Base-by-base conservation (phyloP, 148 eudicot genomes). In the Rhododendron williamsianum region DNA sequence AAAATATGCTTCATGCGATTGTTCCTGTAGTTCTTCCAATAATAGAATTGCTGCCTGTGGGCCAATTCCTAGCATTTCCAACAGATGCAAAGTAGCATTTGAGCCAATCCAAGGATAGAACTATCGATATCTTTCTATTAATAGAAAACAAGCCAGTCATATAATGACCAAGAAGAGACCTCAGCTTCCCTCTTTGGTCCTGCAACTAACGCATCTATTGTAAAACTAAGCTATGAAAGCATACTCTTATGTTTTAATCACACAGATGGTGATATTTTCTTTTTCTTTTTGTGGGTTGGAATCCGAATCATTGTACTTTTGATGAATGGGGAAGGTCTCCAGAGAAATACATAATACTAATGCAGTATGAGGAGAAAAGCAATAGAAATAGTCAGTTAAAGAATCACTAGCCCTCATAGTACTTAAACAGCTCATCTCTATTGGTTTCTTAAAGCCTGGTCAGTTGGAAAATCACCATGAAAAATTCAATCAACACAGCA, bases 21-120 rank as follows among this genome's bases (percentile, higher is more conserved):
- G 87, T 94, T 97, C 88, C 98, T 91, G 83, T 97, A 94, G 89
- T 91, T 97, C 91, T 97, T 97, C 98, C 98, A 97, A 86, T 91
- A 93, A 84, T 91, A 97, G 86, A 95, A 97, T 78, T 97, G 98
- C 83, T 97, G 98, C 83, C 98, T 92, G 84, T 97, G 99, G 81
- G 98, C 96, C 94, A 97, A 81, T 91, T 95, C 98, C 99, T 95
- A 91, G 83, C 81, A 89, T 18, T 9, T 74, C 16, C 80, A 86
- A 69, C 45, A 41, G 1, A 86, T 27, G 76, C 48, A 86, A 81
- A 84, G 16, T 18, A 30, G 38, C 16, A 74, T 86, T 67, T 84
- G 83, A 86, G 25, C 33, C 49, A 49, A 80, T 48, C 30, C 80
- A 46, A 35, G 56, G 18, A 46, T 30, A 33, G 33, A 71, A 49